Conservation (phyloP, 192 early-diverging fungal species). For the Coemansia sp. region DNA sequence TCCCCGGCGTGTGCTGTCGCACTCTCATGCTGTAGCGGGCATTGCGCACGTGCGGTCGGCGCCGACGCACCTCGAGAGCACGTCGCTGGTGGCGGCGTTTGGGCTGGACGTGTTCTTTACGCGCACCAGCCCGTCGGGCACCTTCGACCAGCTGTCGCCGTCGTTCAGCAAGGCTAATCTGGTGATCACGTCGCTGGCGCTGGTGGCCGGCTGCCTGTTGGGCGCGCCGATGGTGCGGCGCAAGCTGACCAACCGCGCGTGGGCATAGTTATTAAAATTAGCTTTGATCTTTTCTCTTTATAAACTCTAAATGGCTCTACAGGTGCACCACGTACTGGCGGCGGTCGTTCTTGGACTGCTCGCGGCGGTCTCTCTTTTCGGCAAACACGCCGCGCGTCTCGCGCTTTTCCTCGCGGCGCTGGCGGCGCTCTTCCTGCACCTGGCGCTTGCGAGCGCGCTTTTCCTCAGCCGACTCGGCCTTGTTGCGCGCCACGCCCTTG, state of each 20-base stretch:
- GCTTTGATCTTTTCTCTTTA: no score
- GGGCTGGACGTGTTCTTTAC: slow-evolving; percentile 92
- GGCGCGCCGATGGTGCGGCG: slow-evolving; percentile 71
- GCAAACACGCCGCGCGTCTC: slow-evolving; percentile 42
- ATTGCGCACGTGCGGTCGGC: slow-evolving; percentile 68
- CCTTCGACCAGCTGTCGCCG: slow-evolving; percentile 92
- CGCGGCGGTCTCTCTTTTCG: slow-evolving; percentile 40
- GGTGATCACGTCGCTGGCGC: slow-evolving; percentile 76
- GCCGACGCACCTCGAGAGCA: slow-evolving; percentile 89
- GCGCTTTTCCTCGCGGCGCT: slow-evolving; percentile 48
- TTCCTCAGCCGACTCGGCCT: slow-evolving; percentile 87
- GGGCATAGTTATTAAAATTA: slow-evolving; percentile 40
- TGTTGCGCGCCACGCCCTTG: slow-evolving; percentile 69
- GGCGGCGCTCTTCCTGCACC: slow-evolving; percentile 74
- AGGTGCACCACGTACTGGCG: slow-evolving; percentile 40
- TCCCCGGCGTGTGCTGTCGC: slow-evolving; percentile 73
- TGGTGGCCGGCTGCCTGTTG: slow-evolving; percentile 73
- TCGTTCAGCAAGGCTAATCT: slow-evolving; percentile 87
- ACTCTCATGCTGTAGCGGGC: slow-evolving; percentile 65
- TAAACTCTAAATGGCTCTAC: background rate
- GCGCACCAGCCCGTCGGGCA: slow-evolving; percentile 77
- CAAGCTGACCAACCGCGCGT: slow-evolving; percentile 56
- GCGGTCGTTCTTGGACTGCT: slow-evolving; percentile 53
- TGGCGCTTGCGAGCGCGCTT: slow-evolving; percentile 87
- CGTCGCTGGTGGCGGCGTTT: slow-evolving; percentile 82